A percentile compares a stretch with the other conserved stretches of the same genome.
Evolutionary conservation across 1,284 basidiomycete genomes (phyloP).

Genomic region (Ustilago nuda): DNA sequence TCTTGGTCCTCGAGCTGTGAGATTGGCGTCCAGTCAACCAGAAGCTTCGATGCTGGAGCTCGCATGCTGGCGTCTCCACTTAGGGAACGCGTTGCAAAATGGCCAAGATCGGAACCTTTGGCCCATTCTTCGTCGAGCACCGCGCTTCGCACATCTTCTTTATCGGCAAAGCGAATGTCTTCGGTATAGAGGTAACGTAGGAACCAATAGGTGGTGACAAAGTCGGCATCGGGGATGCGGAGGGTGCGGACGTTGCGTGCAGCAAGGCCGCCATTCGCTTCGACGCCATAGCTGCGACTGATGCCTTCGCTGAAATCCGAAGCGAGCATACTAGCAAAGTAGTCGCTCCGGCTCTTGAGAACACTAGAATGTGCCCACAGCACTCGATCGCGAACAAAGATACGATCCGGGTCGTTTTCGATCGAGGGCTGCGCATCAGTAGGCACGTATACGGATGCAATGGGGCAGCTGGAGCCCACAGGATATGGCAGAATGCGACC

Average conservation of each 20-base stretch:
- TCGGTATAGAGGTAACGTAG: slow-evolving; percentile 84
- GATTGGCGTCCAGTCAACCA: slow-evolving; percentile 39
- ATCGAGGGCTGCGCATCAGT: slow-evolving; percentile 18
- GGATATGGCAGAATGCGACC: slow-evolving; percentile 33
- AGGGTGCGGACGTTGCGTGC: slow-evolving; percentile 71
- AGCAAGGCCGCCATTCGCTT: slow-evolving; percentile 6
- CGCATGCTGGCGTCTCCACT: slow-evolving; percentile 3
- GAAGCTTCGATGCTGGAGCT: slow-evolving; percentile 6
- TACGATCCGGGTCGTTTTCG: slow-evolving; percentile 24
- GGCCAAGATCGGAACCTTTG: slow-evolving; percentile 26
- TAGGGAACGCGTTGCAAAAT: slow-evolving; percentile 8
- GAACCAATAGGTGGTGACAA: slow-evolving; percentile 84
- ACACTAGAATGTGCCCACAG: slow-evolving; percentile 80
- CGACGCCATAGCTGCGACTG: slow-evolving; percentile 22
- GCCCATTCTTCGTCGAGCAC: slow-evolving; percentile 62
- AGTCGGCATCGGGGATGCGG: slow-evolving; percentile 83
- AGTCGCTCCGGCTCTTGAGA: slow-evolving; percentile 75
- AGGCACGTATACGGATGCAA: slow-evolving; percentile 14
- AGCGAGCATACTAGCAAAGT: slow-evolving; percentile 82
- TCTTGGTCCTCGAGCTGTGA: slow-evolving; percentile 33
- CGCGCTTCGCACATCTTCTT: slow-evolving; percentile 61
- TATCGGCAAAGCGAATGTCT: slow-evolving; percentile 67
- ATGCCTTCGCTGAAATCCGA: slow-evolving; percentile 73
- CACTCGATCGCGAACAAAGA: slow-evolving; percentile 69
- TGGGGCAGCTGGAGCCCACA: slow-evolving; percentile 27